Percentiles rank a stretch among this genome's conserved stretches.
Evolutionary conservation across 2,329 filamentous ascomycete genomes (phyloP).

Genomic region (Talaromyces sp.): DNA sequence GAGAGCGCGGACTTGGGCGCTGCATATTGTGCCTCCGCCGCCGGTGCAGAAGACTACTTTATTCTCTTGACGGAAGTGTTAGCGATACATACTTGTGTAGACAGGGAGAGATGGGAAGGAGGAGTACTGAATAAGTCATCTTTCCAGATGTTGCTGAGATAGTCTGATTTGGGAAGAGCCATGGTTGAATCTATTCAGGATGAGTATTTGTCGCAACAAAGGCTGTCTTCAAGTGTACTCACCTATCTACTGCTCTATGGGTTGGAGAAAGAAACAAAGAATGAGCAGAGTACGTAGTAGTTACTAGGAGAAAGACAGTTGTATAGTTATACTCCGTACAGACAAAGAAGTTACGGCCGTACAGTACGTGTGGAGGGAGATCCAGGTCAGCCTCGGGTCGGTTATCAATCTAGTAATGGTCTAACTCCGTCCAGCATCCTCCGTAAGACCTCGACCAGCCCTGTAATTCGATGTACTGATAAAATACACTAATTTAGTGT

Average conservation of each 20-base stretch:
- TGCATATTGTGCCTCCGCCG: conserved; percentile 90
- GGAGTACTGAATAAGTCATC: conserved; percentile 77
- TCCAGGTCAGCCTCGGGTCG: not conserved
- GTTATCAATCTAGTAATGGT: not conserved
- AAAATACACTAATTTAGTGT: not conserved
- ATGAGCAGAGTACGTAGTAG: not conserved
- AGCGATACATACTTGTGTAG: not conserved
- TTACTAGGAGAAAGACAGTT: not conserved
- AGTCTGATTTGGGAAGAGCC: conserved; percentile 69
- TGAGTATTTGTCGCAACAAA: not conserved
- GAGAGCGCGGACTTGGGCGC: conserved; percentile 85
- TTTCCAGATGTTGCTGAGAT: conserved; percentile 79
- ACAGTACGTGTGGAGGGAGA: not conserved
- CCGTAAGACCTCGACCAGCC: too few relatives aligned
- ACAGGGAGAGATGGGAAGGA: not conserved
- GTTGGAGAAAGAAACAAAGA: not conserved
- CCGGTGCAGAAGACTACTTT: conserved; percentile 95
- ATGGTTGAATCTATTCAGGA: conserved; percentile 44
- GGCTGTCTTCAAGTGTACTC: not conserved
- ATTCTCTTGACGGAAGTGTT: conserved; percentile 57
- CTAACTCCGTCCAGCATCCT: too few relatives aligned
- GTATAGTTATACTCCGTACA: not conserved
- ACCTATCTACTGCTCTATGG: not conserved
- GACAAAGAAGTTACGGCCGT: not conserved
- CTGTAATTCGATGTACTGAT: not conserved